A percentile compares a stretch with the other conserved stretches of the same genome.
Evolutionary conservation across 2,329 filamentous ascomycete species (phyloP).

Genomic region (Daldinia sp.): DNA sequence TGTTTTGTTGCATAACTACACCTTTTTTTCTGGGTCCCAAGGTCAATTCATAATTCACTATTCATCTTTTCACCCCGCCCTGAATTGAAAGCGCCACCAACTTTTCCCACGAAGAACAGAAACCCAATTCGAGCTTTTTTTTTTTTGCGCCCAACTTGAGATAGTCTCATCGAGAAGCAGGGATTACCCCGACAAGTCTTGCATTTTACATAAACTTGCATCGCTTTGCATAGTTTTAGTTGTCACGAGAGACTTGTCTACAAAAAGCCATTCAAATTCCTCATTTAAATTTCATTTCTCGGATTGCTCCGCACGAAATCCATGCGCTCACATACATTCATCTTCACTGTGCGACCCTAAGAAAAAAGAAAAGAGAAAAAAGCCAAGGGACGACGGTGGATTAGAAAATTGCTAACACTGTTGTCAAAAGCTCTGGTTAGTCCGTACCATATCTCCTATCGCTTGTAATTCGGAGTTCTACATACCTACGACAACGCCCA

Average conservation of each 20-base stretch:
- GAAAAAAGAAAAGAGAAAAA: background rate
- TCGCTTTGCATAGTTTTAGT: no score
- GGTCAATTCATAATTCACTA: constrained; percentile 7
- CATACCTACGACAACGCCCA: constrained; percentile 14
- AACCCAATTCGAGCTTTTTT: constrained; percentile 45
- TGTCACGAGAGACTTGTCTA: constrained; percentile 24
- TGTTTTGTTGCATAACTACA: constrained; percentile 26
- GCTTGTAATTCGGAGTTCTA: background rate
- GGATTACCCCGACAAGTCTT: constrained; percentile 37
- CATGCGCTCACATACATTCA: background rate
- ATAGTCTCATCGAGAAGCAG: constrained; percentile 35
- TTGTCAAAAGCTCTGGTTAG: constrained; percentile 15
- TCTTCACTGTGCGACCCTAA: background rate
- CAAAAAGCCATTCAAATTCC: constrained; percentile 27
- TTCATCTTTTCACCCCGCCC: constrained; percentile 36
- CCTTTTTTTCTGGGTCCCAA: constrained; percentile 6
- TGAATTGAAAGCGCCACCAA: constrained; percentile 35
- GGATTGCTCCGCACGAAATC: constrained; percentile 20
- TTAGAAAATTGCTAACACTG: constrained; percentile 19
- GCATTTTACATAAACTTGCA: constrained; percentile 3
- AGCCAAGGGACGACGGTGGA: background rate
- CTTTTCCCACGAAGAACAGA: constrained; percentile 24
- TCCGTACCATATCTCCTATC: constrained; percentile 6
- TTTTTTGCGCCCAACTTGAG: constrained; percentile 45
- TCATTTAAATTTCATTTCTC: constrained; percentile 1